Evolutionary conservation across 306 rosid species (phyloP), one percentile per base, ranked within the genome.

Genomic region (Vigna mungo): DNA sequence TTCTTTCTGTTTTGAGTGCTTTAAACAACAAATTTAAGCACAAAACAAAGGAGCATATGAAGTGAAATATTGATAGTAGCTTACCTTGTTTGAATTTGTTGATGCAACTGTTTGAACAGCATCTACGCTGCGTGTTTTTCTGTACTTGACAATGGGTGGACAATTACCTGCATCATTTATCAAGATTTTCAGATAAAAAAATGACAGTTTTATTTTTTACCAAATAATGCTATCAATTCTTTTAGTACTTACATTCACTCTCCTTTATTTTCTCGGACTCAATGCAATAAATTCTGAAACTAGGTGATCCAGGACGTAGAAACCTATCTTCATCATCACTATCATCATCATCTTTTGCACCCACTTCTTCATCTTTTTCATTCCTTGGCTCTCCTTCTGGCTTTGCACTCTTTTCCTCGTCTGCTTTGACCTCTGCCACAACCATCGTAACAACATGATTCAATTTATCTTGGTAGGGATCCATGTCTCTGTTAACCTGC

Each of bases 241-340:
- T 44, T 76, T 9, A 12, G 9, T 49, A 67, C 86, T 82, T 20
- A 89, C 88, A 25, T 51, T 78, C 71, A 13, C 71, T 46, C 21
- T 70, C 75, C 23, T 71, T 53, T 21, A 10, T 47, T 12, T 63
- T 68, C 48, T 65, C 51, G 1, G 85, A 52, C 12, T 84, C 88
- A 36, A 61, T 44, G 76, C 88, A 92, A 84, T 89, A 94, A 60
- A 94, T 85, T 82, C 87, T 87, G 76, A 94, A 94, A 84, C 98
- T 94, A 9, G 98, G 97, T 4, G 96, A 92, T 32, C 94, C 86
- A 0, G 83, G 91, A 68, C 84, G 72, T 52, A 78, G 9, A 13
- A 5, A 47, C 65, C 68, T 72, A 36, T 5, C 5, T 13, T 81
- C 85, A 7, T 48, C 41, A 36, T 36, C 39, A 36, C 8, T 36